A percentile compares a stretch with the other conserved stretches of the same genome.
phyloP scores from a whole-genome alignment of 2,329 filamentous ascomycete genomes.

The Ploettnerulaceae sp. region DNA sequence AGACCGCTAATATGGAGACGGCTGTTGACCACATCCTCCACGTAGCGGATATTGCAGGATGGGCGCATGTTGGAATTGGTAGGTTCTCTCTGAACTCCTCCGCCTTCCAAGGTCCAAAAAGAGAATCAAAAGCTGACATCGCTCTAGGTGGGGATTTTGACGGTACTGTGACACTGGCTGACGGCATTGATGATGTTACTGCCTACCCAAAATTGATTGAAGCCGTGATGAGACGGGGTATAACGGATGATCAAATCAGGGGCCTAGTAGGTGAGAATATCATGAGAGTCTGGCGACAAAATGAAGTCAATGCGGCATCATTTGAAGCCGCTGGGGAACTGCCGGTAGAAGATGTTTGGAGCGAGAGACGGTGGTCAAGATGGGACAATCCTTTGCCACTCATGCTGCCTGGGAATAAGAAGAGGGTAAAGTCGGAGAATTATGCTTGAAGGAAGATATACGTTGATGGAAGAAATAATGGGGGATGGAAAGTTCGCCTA shows the following conservation, averaged over 20 bases:
- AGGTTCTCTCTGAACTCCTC: constrained; percentile 25
- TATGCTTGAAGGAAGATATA: not conserved
- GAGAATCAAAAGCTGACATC: not conserved
- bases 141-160: constrained; percentile 48
- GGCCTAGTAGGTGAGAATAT: constrained; percentile 58
- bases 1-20: constrained; percentile 51
- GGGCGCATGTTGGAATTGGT: constrained; percentile 61
- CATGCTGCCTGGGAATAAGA: constrained; percentile 5
- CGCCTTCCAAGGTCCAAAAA: too few species aligned
- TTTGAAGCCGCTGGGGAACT: constrained; percentile 4
- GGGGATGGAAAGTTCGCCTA: too few species aligned
- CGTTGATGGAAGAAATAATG: too few species aligned
- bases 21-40: constrained; percentile 60
- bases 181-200: constrained; percentile 31
- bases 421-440: constrained; percentile 5
- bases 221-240: constrained; percentile 50
- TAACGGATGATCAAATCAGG: constrained; percentile 51
- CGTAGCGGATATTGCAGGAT: constrained; percentile 58
- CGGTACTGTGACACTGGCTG: not conserved
- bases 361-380: constrained; percentile 7
- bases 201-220: constrained; percentile 55
- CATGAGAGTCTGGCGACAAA: constrained; percentile 31
- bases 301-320: constrained; percentile 3
- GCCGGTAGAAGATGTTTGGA: constrained; percentile 13
- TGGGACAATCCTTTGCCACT: constrained; percentile 8